These are phyloP conservation scores for Cladosporium phlei DNA, from an alignment of 2,329 filamentous ascomycete genomes.

Conservation along the genomic window DNA sequence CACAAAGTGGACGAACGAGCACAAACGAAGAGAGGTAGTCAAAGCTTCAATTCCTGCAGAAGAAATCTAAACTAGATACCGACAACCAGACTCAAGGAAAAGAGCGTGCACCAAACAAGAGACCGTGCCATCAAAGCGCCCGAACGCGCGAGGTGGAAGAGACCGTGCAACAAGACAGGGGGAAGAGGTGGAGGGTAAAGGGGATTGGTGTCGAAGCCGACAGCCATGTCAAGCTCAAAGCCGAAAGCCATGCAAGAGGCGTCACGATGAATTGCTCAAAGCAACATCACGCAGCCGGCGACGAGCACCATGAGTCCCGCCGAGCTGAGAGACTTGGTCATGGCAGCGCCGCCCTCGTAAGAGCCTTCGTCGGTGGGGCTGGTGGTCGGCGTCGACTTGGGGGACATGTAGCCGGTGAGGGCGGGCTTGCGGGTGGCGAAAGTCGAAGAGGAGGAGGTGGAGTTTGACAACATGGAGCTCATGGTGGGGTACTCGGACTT, in stretches of 20 bases:
- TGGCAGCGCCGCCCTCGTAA: neutral
- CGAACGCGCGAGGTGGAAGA: too few relatives aligned
- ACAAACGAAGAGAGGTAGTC: too few relatives aligned
- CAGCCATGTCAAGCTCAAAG: neutral
- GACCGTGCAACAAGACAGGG: too few relatives aligned
- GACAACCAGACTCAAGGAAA: too few relatives aligned
- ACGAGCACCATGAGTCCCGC: neutral
- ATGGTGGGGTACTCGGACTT: too few relatives aligned
- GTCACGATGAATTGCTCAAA: neutral
- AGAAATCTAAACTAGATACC: too few relatives aligned
- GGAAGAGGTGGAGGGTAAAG: too few relatives aligned
- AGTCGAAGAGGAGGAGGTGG: neutral
- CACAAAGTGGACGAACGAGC: too few relatives aligned
- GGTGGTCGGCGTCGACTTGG: neutral
- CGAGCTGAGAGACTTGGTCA: neutral
- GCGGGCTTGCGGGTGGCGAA: constrained; percentile 1
- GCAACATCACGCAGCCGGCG: constrained; percentile 6
- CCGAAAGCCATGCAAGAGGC: neutral
- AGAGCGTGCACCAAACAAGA: too few relatives aligned
- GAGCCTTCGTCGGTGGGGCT: constrained; percentile 1
- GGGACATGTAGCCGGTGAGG: neutral
- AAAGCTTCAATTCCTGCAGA: too few relatives aligned
- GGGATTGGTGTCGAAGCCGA: too few relatives aligned
- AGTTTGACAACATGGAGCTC: neutral
- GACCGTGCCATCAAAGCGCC: too few relatives aligned